Evolutionary conservation across 306 rosid genomes (phyloP), one percentile per base, ranked within the genome.

Genomic region (Malus orientalis): DNA sequence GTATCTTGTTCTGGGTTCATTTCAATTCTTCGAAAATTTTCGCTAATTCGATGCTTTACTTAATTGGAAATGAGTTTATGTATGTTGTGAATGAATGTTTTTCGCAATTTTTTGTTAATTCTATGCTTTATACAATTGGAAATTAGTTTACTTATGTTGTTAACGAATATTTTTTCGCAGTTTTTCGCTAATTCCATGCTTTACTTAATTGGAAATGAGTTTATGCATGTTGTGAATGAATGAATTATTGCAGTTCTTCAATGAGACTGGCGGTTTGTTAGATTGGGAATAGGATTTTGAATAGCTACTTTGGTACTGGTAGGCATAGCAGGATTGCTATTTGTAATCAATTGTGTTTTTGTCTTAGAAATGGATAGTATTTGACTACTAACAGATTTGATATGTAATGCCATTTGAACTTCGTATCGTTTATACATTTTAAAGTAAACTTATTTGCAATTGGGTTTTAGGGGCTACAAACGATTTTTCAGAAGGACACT

Each of bases 401-500:
- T 49, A 14, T 14, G 20, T 49, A 49, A 49, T 49, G 55, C 20
- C 5, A 49, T 49, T 49, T 63, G 40, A 13, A 27, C 67, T 63
- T 12, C 11, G 32, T 14, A 15, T 5, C 8, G 67, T 27, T 60
- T 63, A 12, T 29, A 4, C 10, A 27, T 63, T 60, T 12, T 30
- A 2, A 30, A 63, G 16, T 49, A 63, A 63, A 5, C 40, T 63
- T 60, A n/a, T 32, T 71, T 85, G 23, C 77, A 55, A 80, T 42
- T 66, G 11, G 36, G 76, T 75, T 18, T 54, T 69, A 95, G 98
- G 98, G 98, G 98, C 36, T 95, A 95, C 82, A 95, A 95, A 54
- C 91, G 98, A 8, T 95, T 92, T 81, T 95, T 90, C 84, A 86
- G 92, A 70, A 90, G 98, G 71, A 86, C 93, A 54, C 83, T 87